These are phyloP conservation scores for Mikania micrantha DNA, from an alignment of 129 eudicot species.

Conservation along the genomic window DNA sequence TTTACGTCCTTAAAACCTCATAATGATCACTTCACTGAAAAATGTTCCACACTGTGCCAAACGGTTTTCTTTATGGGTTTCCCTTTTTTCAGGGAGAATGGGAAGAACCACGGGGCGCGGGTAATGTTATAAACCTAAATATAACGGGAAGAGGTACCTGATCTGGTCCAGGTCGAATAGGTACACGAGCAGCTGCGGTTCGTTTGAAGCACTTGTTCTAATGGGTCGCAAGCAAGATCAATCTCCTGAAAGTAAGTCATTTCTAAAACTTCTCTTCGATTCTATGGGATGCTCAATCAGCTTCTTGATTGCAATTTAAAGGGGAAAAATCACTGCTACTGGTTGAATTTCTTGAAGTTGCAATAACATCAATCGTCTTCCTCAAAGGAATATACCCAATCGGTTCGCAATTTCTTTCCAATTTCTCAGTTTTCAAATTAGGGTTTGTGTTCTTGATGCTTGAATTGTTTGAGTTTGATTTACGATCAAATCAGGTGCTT, in stretches of 20 bases:
- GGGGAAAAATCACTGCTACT: conserved; percentile 47
- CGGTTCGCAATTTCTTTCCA: conserved; percentile 27
- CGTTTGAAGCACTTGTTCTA: background rate
- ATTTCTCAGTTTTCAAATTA: background rate
- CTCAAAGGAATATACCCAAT: conserved; percentile 80
- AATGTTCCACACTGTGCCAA: too few species aligned
- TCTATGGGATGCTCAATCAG: background rate
- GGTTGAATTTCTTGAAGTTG: conserved; percentile 70
- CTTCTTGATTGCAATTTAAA: conserved; percentile 19
- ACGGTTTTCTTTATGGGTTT: too few species aligned
- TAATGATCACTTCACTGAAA: too few species aligned
- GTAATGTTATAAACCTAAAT: too few species aligned
- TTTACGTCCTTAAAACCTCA: too few species aligned
- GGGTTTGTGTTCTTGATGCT: background rate
- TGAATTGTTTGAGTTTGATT: background rate
- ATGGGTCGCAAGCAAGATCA: conserved; percentile 43
- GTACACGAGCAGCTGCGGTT: background rate
- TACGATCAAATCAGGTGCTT: conserved; percentile 52
- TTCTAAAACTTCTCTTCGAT: background rate
- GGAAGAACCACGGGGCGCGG: too few species aligned
- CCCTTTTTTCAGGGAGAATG: too few species aligned
- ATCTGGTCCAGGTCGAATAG: too few species aligned
- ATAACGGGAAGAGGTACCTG: too few species aligned
- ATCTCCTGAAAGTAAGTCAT: conserved; percentile 45
- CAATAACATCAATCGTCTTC: conserved; percentile 74